Evolutionary conservation across 2,329 filamentous ascomycete genomes (phyloP), one percentile per base, ranked within the genome.

Genomic region (Sclerotinia minor): DNA sequence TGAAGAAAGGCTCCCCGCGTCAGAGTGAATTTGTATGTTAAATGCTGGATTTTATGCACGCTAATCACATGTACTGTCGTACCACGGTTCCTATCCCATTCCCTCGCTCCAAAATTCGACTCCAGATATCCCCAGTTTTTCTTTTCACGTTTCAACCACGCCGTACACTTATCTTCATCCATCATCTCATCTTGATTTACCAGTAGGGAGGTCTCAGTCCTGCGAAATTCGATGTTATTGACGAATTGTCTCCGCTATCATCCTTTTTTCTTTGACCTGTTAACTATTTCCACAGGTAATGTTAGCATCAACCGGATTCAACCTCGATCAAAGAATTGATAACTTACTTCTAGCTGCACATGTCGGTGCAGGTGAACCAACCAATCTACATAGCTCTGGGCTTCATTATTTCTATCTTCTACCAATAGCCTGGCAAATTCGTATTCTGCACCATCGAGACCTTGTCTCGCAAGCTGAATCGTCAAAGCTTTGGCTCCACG

Each of bases 331-430:
- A 24, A n/a, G 9, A 21, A 52, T 57, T 26, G 35, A 67, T 54
- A 24, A 79, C 85, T 80, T 79, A 90, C 87, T 85, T 99, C 95
- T 71, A 97, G 83, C 77, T 97, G 94, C 72, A 99, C 95, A 73
- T 91, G 89, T 74, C 94, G 90, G 80, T 99, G 95, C 71, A 98
- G 85, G 79, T 97, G 92, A 68, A 99, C 95, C 75, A 99, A 83
- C 95, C 95, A 99, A 80, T 99, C 95, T 45, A 98, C 95, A 79
- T 98, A 99, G 77, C 92, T 96, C 80, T 96, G 94, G 47, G 95
- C 95, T 81, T 99, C 95, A 73, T 97, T 97, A 79, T 98, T 98
- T 72, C 95, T 87, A 77, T 99, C 95, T 80, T 99, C 95, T 44
- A 97, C 88, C 72, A 99, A 80, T 80, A 96, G 83, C 65, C 94